These are phyloP conservation scores for Amanita phalloides DNA, from an alignment of 768 basidiomycete genomes.

Conservation along the genomic window DNA sequence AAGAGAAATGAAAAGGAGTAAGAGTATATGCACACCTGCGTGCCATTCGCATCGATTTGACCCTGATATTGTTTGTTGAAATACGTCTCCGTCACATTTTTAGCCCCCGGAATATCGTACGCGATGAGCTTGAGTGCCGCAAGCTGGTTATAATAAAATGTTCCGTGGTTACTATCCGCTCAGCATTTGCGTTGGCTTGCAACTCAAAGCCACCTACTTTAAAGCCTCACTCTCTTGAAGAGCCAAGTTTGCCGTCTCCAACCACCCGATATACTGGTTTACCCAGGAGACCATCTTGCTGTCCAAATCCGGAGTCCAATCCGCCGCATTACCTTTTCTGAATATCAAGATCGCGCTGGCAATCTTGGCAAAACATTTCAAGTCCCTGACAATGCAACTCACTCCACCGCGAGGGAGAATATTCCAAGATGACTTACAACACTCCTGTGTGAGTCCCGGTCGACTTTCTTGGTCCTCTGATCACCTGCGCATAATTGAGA, in stretches of 20 bases:
- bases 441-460: constrained; percentile 41
- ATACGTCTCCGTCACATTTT: constrained; percentile 32
- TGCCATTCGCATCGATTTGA: constrained; percentile 48
- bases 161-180: constrained; percentile 47
- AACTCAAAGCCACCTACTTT: constrained; percentile 30
- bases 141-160: constrained; percentile 53
- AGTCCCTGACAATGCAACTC: constrained; percentile 26
- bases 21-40: constrained; percentile 29
- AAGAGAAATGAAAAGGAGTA: background rate
- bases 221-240: constrained; percentile 30
- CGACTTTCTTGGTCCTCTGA: constrained; percentile 27
- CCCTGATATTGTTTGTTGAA: constrained; percentile 37
- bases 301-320: constrained; percentile 47
- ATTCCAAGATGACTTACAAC: constrained; percentile 25
- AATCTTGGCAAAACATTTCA: constrained; percentile 49
- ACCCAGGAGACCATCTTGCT: constrained; percentile 39
- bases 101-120: constrained; percentile 38
- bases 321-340: constrained; percentile 33
- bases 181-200: background rate
- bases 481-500: constrained; percentile 45
- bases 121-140: constrained; percentile 45
- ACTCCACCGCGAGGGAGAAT: background rate
- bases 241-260: constrained; percentile 36
- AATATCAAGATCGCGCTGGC: constrained; percentile 42
- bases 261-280: constrained; percentile 42